phyloP scores from a whole-genome alignment of 208 protist species.

The Wallacemonas rigidus region DNA sequence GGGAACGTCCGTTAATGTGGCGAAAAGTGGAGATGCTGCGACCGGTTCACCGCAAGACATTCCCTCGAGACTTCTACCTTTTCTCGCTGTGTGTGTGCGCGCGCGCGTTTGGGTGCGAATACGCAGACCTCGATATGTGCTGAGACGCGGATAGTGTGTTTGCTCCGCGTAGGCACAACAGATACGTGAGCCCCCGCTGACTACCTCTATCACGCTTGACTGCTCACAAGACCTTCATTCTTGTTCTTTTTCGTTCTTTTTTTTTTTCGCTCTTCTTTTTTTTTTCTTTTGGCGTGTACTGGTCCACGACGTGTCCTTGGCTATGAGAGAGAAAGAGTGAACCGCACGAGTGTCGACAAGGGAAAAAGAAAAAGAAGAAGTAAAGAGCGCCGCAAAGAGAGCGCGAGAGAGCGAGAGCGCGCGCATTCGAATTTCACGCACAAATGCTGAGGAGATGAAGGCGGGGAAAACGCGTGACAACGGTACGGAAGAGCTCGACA shows the following conservation, averaged over 20 bases:
- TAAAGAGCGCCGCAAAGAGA: background rate
- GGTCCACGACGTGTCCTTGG: conserved; percentile 1
- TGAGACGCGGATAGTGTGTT: no score
- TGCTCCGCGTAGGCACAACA: no score
- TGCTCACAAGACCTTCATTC: background rate
- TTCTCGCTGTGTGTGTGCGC: no score
- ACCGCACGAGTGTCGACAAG: background rate
- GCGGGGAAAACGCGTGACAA: background rate
- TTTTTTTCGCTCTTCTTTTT: background rate
- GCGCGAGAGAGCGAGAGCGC: background rate
- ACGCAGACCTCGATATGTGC: no score
- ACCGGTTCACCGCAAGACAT: no score
- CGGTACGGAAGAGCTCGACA: background rate
- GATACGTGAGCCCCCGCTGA: no score
- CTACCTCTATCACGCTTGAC: background rate
- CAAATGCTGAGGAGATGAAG: background rate
- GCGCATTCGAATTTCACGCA: background rate
- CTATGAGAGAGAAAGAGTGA: conserved; percentile 22
- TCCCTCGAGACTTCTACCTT: no score
- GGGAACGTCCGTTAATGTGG: no score
- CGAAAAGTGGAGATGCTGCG: no score
- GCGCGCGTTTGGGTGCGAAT: no score
- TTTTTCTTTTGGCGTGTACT: background rate
- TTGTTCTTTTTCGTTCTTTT: conserved; percentile 4
- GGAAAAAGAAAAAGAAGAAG: background rate